Percentiles rank a stretch among this genome's conserved stretches.
Evolutionary conservation across 768 basidiomycete species (phyloP).

Genomic region (Mycena indigotica): DNA sequence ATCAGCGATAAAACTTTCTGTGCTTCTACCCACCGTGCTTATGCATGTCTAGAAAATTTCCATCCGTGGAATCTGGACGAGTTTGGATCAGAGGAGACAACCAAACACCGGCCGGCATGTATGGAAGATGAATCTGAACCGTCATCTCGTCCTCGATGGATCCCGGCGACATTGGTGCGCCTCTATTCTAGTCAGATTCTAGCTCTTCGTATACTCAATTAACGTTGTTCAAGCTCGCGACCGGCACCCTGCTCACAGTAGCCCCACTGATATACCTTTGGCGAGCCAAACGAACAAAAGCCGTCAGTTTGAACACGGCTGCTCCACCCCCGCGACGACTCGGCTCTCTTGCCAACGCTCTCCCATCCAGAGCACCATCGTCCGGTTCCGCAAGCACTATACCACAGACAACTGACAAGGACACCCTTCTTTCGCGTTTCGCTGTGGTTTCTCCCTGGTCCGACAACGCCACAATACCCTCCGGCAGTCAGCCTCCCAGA

Average conservation of each 20-base stretch:
- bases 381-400: not conserved
- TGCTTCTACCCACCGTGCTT: too few species aligned
- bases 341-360: not conserved
- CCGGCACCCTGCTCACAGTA: conserved; percentile 16
- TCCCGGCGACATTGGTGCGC: conserved; percentile 14
- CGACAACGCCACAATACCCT: conserved; percentile 4
- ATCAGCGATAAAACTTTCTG: too few species aligned
- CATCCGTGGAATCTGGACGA: too few species aligned
- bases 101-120: too few species aligned
- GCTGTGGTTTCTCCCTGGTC: conserved; percentile 5
- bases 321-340: conserved; percentile 14
- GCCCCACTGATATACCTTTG: conserved; percentile 21
- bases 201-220: not conserved
- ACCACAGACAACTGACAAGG: not conserved
- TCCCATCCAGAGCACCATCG: not conserved
- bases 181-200: not conserved
- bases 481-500: not conserved
- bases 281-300: conserved; percentile 7
- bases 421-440: not conserved
- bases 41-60: too few species aligned
- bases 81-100: too few species aligned
- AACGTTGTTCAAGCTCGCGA: conserved; percentile 8
- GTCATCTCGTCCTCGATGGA: conserved; percentile 10
- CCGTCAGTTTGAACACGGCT: conserved; percentile 4
- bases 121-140: conserved; percentile 16